Conservation (phyloP, 176 grass and related monocot genomes). For the Carex myosuroides region DNA sequence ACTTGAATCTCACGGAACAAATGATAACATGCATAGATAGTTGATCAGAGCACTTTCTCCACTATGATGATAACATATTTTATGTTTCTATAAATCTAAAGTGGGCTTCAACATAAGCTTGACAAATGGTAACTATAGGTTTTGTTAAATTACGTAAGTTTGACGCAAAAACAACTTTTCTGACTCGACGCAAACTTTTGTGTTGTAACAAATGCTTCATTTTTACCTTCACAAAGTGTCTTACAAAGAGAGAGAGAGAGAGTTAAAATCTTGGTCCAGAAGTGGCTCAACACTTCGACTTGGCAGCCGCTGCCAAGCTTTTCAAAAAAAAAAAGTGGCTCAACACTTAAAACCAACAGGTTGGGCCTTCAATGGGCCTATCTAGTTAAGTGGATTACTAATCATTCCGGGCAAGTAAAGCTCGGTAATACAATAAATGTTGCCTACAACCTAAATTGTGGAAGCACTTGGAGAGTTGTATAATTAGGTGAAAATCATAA, state of each 20-base stretch:
- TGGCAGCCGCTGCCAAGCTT: no score
- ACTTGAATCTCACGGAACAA: slow-evolving; percentile 1
- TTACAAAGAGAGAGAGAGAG: no score
- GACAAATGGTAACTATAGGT: slow-evolving; percentile 1
- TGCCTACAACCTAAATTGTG: neutral
- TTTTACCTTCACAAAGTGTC: neutral
- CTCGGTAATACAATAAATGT: neutral
- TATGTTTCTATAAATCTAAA: neutral
- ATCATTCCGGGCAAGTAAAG: neutral
- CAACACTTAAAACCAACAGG: neutral
- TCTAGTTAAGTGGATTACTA: neutral
- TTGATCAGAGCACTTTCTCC: neutral
- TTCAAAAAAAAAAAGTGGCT: no score
- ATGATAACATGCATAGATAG: slow-evolving; percentile 11
- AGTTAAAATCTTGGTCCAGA: no score
- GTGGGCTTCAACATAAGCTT: neutral
- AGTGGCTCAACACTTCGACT: neutral
- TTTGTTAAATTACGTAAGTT: neutral
- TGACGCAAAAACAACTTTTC: neutral
- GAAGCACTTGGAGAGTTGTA: neutral
- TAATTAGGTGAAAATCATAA: neutral
- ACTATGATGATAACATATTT: neutral
- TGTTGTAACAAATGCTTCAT: neutral
- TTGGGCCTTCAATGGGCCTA: neutral
- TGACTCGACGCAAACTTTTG: neutral